Conservation (phyloP, 2,329 filamentous ascomycete species). For the Nannizziopsis arthrosporioides region DNA sequence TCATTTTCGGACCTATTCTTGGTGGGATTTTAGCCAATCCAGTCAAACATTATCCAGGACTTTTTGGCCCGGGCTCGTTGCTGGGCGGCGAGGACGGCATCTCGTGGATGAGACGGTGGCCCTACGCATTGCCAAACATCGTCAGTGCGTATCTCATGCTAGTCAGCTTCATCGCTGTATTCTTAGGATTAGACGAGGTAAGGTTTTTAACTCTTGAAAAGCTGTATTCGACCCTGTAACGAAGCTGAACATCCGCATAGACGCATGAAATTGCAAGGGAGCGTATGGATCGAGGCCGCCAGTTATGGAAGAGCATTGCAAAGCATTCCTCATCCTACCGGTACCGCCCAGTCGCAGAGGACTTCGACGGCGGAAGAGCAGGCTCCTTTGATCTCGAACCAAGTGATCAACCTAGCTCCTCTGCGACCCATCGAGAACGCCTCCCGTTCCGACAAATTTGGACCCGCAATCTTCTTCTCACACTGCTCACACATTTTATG, state of each 20-base stretch:
- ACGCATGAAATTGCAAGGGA: constrained; percentile 31
- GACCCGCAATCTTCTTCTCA: constrained; percentile 44
- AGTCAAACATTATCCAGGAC: constrained; percentile 45
- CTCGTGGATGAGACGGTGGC: constrained; percentile 53
- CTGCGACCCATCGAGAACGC: constrained; percentile 30
- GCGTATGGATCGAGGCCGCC: constrained; percentile 32
- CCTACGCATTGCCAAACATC: constrained; percentile 59
- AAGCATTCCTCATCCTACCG: constrained; percentile 20
- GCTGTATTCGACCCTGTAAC: not conserved
- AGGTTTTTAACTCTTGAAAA: constrained; percentile 7
- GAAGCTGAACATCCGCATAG: constrained; percentile 12
- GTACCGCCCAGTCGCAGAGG: constrained; percentile 28
- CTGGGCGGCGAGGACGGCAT: constrained; percentile 49
- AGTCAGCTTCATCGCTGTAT: constrained; percentile 42
- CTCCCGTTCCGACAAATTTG: constrained; percentile 41
- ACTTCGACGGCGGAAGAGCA: constrained; percentile 18
- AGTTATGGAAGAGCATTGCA: constrained; percentile 27
- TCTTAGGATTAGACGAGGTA: constrained; percentile 57
- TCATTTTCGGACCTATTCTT: constrained; percentile 48
- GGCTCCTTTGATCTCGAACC: constrained; percentile 23
- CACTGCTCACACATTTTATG: constrained; percentile 52
- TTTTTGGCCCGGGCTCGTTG: constrained; percentile 51
- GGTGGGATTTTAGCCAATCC: constrained; percentile 61
- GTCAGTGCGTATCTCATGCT: constrained; percentile 52
- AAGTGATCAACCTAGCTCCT: not conserved